Conservation (phyloP, 495 filamentous ascomycete genomes). For the Podospora pseudoanserina region DNA sequence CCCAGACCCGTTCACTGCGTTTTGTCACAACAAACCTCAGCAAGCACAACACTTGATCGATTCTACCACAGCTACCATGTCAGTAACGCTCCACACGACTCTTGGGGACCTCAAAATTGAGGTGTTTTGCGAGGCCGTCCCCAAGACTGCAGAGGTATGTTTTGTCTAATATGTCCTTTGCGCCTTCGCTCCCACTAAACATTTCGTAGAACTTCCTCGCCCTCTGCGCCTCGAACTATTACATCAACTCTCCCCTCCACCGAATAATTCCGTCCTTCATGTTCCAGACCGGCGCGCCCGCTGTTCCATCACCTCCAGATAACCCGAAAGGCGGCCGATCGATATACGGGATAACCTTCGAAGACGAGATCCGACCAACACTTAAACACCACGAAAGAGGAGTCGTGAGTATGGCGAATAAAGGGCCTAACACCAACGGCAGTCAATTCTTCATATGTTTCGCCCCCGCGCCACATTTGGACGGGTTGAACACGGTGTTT, state of each 20-base stretch:
- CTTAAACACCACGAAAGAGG: conserved; percentile 84
- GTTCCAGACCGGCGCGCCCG: conserved; percentile 83
- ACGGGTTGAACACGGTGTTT: conserved; percentile 92
- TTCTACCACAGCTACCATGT: conserved; percentile 40
- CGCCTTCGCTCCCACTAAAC: background rate
- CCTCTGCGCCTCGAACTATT: conserved; percentile 85
- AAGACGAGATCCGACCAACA: conserved; percentile 87
- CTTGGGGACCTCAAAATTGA: conserved; percentile 92
- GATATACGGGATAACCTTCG: conserved; percentile 79
- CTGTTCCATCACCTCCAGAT: conserved; percentile 50
- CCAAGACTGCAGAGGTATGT: conserved; percentile 75
- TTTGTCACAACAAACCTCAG: background rate
- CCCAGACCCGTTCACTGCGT: background rate
- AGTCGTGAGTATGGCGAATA: conserved; percentile 92
- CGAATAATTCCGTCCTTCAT: conserved; percentile 88
- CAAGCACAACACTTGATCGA: background rate
- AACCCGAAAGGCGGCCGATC: conserved; percentile 76
- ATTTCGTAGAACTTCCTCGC: conserved; percentile 82
- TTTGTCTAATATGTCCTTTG: background rate
- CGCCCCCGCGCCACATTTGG: conserved; percentile 82
- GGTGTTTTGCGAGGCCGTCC: conserved; percentile 90
- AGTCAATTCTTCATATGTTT: conserved; percentile 93
- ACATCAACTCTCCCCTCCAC: conserved; percentile 86
- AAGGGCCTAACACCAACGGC: conserved; percentile 78
- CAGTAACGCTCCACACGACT: conserved; percentile 78